These are phyloP conservation scores for Trichophyton mentagrophytes DNA, from an alignment of 2,329 filamentous ascomycete genomes.

Conservation along the genomic window DNA sequence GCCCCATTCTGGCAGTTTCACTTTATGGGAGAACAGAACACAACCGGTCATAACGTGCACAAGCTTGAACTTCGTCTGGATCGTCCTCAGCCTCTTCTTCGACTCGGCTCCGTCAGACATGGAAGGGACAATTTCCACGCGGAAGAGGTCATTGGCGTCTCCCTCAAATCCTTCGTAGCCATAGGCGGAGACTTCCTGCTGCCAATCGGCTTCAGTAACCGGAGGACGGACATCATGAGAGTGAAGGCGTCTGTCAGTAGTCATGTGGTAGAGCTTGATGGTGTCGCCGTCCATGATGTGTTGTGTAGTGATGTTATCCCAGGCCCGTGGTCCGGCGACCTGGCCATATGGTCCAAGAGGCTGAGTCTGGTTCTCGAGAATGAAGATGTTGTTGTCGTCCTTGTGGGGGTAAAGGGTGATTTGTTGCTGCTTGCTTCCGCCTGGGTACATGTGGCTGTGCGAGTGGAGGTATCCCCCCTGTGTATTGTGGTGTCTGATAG, in stretches of 20 bases:
- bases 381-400: conserved; percentile 93
- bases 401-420: conserved; percentile 98
- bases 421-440: conserved; percentile 95
- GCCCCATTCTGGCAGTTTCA: conserved; percentile 95
- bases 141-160: conserved; percentile 93
- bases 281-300: conserved; percentile 69
- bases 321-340: conserved; percentile 69
- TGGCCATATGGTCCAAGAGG: conserved; percentile 64
- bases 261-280: conserved; percentile 68
- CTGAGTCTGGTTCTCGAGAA: conserved; percentile 92
- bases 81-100: conserved; percentile 77
- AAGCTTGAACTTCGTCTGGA: conserved; percentile 91
- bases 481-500: conserved; percentile 86
- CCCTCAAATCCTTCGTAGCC: conserved; percentile 94
- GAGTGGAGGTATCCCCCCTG: conserved; percentile 97
- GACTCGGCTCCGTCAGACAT: conserved; percentile 67
- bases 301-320: conserved; percentile 58
- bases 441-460: conserved; percentile 93
- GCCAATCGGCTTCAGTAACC: conserved; percentile 80
- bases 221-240: conserved; percentile 76
- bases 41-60: conserved; percentile 96
- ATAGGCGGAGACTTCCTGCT: conserved; percentile 92
- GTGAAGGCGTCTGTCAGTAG: conserved; percentile 80
- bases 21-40: conserved; percentile 93
- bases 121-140: conserved; percentile 84